phyloP scores from a whole-genome alignment of 306 rosid genomes.

The Acacia melanoxylon region DNA sequence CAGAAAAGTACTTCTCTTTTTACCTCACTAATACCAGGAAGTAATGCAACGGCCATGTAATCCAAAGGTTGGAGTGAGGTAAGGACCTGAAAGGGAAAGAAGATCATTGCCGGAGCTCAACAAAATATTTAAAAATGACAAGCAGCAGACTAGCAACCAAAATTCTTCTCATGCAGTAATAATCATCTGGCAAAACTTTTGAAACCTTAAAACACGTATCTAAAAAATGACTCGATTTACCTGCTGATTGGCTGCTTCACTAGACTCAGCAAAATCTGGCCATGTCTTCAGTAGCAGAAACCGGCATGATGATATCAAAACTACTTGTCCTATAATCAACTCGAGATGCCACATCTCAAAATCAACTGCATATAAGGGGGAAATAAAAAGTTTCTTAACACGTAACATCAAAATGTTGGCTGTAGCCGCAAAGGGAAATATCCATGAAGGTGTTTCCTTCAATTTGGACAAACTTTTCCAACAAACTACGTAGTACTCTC shows the following conservation, averaged over 20 bases:
- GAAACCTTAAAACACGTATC: slow-evolving; percentile 15
- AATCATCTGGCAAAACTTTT: slow-evolving; percentile 1
- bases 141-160: slow-evolving; percentile 22
- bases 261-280: slow-evolving; percentile 89
- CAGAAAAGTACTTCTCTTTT: slow-evolving; percentile 8
- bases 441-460: background rate
- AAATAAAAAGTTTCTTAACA: slow-evolving; percentile 14
- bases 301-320: slow-evolving; percentile 70
- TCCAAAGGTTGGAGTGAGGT: slow-evolving; percentile 80
- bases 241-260: slow-evolving; percentile 88
- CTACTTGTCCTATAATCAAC: slow-evolving; percentile 78
- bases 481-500: background rate
- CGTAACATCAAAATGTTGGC: slow-evolving; percentile 9
- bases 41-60: slow-evolving; percentile 65
- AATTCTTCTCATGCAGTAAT: background rate
- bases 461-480: background rate
- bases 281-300: slow-evolving; percentile 70
- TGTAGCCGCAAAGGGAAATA: background rate
- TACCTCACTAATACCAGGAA: slow-evolving; percentile 91
- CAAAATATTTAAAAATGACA: slow-evolving; percentile 21
- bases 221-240: slow-evolving; percentile 43
- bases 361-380: slow-evolving; percentile 57
- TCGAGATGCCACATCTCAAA: slow-evolving; percentile 92
- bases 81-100: slow-evolving; percentile 67
- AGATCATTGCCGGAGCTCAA: slow-evolving; percentile 31